Conservation (phyloP, 2,329 filamentous ascomycete genomes). For the Trichothecium roseum region DNA sequence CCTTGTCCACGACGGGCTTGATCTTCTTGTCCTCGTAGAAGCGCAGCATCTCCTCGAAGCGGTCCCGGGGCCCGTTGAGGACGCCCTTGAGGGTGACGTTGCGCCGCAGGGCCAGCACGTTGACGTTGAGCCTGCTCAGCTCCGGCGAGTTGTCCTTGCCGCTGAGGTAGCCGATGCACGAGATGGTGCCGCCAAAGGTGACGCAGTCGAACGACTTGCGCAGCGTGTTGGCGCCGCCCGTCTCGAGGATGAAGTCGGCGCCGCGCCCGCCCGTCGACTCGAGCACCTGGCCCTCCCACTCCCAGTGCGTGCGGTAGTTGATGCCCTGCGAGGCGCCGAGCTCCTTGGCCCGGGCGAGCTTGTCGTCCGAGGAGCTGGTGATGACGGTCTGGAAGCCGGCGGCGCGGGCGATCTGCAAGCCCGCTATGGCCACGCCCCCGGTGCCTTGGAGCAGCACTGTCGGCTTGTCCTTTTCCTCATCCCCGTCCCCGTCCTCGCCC, state of each 20-base stretch:
- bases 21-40: slow-evolving; percentile 34
- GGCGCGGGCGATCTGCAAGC: slow-evolving; percentile 43
- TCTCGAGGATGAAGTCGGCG: slow-evolving; percentile 45
- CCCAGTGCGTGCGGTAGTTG: slow-evolving; percentile 42
- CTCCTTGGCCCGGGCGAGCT: slow-evolving; percentile 31
- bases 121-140: slow-evolving; percentile 45
- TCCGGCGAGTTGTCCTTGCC: slow-evolving; percentile 39
- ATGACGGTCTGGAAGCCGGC: slow-evolving; percentile 39
- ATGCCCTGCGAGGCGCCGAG: slow-evolving; percentile 42
- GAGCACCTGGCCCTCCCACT: slow-evolving; percentile 40
- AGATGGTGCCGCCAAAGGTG: slow-evolving; percentile 44
- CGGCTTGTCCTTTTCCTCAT: slow-evolving; percentile 13
- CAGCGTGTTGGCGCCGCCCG: slow-evolving; percentile 40
- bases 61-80: slow-evolving; percentile 46
- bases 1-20: slow-evolving; percentile 34
- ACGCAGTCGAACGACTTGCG: slow-evolving; percentile 41
- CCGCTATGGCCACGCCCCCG: slow-evolving; percentile 40
- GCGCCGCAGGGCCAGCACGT: slow-evolving; percentile 38
- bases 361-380: slow-evolving; percentile 43
- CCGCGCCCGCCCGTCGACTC: slow-evolving; percentile 31
- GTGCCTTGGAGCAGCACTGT: slow-evolving; percentile 44
- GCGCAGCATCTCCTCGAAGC: slow-evolving; percentile 42
- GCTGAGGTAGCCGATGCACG: slow-evolving; percentile 37
- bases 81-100: slow-evolving; percentile 43
- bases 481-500: slow-evolving; percentile 1